Percentiles rank a stretch among this genome's conserved stretches.
phyloP scores from a whole-genome alignment of 2,329 filamentous ascomycete genomes.

The Ophiostoma perfectum region DNA sequence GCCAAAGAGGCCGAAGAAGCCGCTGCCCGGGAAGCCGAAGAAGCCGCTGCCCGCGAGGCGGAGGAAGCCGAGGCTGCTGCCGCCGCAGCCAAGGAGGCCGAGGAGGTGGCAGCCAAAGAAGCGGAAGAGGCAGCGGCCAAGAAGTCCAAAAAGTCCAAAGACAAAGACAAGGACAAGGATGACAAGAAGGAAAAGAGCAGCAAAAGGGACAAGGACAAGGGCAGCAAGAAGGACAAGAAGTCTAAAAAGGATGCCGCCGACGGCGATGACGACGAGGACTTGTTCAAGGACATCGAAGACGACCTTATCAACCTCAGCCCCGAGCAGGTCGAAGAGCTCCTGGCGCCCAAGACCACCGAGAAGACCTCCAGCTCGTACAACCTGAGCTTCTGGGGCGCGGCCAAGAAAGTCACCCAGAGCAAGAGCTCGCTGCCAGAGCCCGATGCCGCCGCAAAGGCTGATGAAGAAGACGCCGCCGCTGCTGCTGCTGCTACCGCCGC shows the following conservation, averaged over 20 bases:
- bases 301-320: slow-evolving; percentile 36
- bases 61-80: slow-evolving; percentile 32
- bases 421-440: slow-evolving; percentile 37
- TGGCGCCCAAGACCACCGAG: slow-evolving; percentile 32
- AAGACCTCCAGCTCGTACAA: slow-evolving; percentile 41
- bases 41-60: slow-evolving; percentile 33
- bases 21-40: slow-evolving; percentile 33
- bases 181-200: slow-evolving; percentile 20
- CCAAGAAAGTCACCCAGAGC: slow-evolving; percentile 38
- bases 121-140: slow-evolving; percentile 5
- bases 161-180: slow-evolving; percentile 22
- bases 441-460: slow-evolving; percentile 14
- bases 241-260: slow-evolving; percentile 25
- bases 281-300: slow-evolving; percentile 29
- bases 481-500: slow-evolving; percentile 19
- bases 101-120: slow-evolving; percentile 16
- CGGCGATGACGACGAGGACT: slow-evolving; percentile 33
- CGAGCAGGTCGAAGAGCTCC: slow-evolving; percentile 42
- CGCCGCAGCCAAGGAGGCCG: not conserved
- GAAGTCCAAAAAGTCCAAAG: slow-evolving; percentile 32
- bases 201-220: slow-evolving; percentile 25
- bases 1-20: slow-evolving; percentile 37
- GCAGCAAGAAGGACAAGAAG: slow-evolving; percentile 21
- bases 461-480: slow-evolving; percentile 18
- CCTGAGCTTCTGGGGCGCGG: slow-evolving; percentile 49